Conservation (phyloP, 306 rosid species). For the Argentina anserina region DNA sequence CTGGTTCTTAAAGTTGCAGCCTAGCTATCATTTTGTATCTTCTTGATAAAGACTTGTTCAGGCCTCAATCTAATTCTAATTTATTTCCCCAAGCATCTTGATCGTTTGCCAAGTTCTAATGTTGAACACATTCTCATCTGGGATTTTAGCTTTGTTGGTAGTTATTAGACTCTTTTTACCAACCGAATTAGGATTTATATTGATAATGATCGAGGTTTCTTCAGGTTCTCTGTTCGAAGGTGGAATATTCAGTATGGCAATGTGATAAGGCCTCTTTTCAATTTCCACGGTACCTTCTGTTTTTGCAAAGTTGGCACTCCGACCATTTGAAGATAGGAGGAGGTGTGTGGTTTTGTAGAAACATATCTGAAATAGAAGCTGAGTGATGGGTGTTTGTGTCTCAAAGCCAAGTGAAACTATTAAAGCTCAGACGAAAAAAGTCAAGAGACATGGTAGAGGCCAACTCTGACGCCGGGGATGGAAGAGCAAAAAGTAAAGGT, state of each 20-base stretch:
- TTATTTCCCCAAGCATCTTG: not conserved
- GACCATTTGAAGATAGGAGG: not conserved
- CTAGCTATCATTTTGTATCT: not conserved
- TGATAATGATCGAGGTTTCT: slow-evolving; percentile 3
- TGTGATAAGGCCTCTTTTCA: not conserved
- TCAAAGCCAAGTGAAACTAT: slow-evolving; percentile 44
- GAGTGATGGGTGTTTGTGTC: slow-evolving; percentile 67
- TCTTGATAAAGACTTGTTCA: not conserved
- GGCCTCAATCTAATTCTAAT: not conserved
- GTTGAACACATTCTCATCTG: not conserved
- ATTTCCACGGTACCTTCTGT: not conserved
- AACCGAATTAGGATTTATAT: not conserved
- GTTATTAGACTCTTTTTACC: not conserved
- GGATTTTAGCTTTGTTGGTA: not conserved
- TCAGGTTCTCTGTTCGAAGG: slow-evolving; percentile 30
- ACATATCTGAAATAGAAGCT: slow-evolving; percentile 5
- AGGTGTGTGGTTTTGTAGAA: slow-evolving; percentile 2
- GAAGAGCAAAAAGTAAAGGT: slow-evolving; percentile 18
- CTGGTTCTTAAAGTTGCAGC: not conserved
- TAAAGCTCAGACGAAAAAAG: slow-evolving; percentile 20
- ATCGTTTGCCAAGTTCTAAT: not conserved
- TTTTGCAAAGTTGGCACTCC: not conserved
- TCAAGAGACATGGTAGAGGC: slow-evolving; percentile 31
- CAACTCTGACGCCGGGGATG: slow-evolving; percentile 42
- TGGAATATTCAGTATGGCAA: slow-evolving; percentile 15